These are phyloP conservation scores for Cercospora janseana DNA, from an alignment of 2,329 filamentous ascomycete species.

Conservation along the genomic window DNA sequence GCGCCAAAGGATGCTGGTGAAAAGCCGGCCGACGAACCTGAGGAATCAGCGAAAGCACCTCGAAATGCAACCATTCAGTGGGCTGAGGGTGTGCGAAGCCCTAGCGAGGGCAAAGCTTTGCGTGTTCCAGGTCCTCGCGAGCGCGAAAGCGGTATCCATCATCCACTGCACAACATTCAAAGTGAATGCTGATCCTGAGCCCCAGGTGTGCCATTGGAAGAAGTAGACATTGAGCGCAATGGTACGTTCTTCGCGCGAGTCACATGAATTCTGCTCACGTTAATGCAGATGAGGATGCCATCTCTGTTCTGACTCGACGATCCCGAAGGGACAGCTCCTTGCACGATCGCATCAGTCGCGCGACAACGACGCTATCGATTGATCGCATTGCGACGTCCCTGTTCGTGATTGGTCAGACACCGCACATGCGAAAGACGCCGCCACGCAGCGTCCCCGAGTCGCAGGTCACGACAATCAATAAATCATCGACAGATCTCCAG, in stretches of 20 bases:
- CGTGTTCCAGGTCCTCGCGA: neutral
- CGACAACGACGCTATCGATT: neutral
- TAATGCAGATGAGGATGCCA: neutral
- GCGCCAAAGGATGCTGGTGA: too few relatives aligned
- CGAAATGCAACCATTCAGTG: neutral
- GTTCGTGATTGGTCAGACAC: neutral
- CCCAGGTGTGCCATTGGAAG: neutral
- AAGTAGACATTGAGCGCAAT: neutral
- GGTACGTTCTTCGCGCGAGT: neutral
- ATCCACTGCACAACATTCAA: neutral
- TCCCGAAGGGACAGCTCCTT: neutral
- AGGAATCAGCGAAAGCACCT: too few relatives aligned
- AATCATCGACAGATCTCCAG: too few relatives aligned
- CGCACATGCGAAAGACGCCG: neutral
- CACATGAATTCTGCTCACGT: neutral
- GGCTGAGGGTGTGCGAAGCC: neutral
- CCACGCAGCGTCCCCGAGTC: neutral
- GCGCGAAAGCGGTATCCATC: neutral
- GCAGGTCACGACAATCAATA: neutral
- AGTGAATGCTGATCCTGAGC: neutral
- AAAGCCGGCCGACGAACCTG: neutral
- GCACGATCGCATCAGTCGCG: neutral
- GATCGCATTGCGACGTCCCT: conserved; percentile 1
- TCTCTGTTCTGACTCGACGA: neutral
- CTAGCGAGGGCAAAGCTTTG: neutral